These are phyloP conservation scores for Rhodotorula glutinis DNA, from an alignment of 1,284 basidiomycete genomes.

Conservation along the genomic window DNA sequence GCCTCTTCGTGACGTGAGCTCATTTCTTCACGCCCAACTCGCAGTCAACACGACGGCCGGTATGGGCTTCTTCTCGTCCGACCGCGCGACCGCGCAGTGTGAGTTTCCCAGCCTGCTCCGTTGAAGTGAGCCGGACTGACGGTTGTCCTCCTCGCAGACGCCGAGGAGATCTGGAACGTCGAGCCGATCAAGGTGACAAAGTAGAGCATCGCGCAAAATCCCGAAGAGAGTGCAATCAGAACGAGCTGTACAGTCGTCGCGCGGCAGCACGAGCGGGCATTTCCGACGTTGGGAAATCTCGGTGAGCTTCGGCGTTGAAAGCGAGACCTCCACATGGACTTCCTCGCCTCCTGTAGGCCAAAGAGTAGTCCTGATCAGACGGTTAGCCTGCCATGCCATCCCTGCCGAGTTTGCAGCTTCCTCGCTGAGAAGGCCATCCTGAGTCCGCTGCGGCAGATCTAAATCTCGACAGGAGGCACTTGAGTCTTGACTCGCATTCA, in stretches of 20 bases:
- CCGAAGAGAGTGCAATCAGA: too few species aligned
- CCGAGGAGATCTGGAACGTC: conserved; percentile 39
- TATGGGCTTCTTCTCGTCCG: conserved; percentile 93
- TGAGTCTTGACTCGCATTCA: too few species aligned
- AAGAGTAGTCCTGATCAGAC: too few species aligned
- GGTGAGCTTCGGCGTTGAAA: too few species aligned
- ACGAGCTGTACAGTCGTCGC: too few species aligned
- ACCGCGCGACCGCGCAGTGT: conserved; percentile 79
- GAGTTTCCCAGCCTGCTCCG: conserved; percentile 56
- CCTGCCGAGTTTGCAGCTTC: too few species aligned
- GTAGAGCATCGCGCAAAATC: neutral
- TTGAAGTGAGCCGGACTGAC: neutral
- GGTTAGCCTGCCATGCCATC: too few species aligned
- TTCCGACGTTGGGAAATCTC: too few species aligned
- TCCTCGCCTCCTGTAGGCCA: too few species aligned
- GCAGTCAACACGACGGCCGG: conserved; percentile 49
- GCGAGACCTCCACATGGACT: too few species aligned
- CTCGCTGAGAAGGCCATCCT: neutral
- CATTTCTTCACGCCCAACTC: conserved; percentile 8
- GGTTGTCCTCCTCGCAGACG: neutral
- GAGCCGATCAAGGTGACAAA: conserved; percentile 28
- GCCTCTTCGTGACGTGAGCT: neutral
- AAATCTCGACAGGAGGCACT: too few species aligned
- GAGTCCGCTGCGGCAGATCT: neutral
- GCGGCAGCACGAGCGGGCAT: too few species aligned